A percentile compares a stretch with the other conserved stretches of the same genome.
These are phyloP conservation scores for Jatropha multifida DNA, from an alignment of 441 rosid species.

Conservation along the genomic window DNA sequence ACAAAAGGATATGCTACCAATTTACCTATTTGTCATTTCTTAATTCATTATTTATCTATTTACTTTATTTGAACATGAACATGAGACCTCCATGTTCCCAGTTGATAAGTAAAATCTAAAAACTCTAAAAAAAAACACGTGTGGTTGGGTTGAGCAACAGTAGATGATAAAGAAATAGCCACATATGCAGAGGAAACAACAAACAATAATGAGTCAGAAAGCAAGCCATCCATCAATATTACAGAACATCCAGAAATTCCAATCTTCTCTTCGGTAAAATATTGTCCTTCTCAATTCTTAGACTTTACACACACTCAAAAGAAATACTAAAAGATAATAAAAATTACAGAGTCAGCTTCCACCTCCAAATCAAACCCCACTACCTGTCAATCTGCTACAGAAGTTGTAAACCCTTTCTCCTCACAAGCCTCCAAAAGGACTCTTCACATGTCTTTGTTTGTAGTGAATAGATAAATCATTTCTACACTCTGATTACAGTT, in stretches of 20 bases:
- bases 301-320: neutral
- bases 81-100: no score
- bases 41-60: no score
- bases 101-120: no score
- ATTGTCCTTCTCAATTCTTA: neutral
- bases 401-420: conserved; percentile 5
- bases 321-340: neutral
- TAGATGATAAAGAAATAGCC: neutral
- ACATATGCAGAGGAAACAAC: neutral
- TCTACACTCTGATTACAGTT: conserved; percentile 28
- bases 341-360: neutral
- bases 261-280: neutral
- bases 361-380: conserved; percentile 23
- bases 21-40: no score
- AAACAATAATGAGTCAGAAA: neutral
- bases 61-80: no score
- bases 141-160: neutral
- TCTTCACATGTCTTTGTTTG: conserved; percentile 87
- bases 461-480: conserved; percentile 45
- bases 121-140: neutral
- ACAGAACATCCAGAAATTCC: conserved; percentile 9
- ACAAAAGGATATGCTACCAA: no score
- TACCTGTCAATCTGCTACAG: conserved; percentile 26
- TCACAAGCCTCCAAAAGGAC: conserved; percentile 49
- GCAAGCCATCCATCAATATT: conserved; percentile 4